Conservation (phyloP, 148 eudicot genomes). For the Rhododendron vialii region DNA sequence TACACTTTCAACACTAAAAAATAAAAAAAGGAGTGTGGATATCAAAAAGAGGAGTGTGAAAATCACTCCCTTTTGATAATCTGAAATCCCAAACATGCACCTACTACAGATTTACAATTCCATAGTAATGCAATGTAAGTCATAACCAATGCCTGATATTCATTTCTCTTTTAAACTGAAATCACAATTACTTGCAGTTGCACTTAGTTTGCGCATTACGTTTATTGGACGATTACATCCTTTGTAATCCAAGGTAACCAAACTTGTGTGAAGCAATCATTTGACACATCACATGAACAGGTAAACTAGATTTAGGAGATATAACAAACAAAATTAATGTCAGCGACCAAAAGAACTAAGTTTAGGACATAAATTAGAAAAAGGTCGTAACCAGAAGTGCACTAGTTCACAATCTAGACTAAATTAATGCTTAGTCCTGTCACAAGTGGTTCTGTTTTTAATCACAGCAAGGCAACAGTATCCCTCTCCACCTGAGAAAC, state of each 20-base stretch:
- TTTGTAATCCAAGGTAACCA: background rate
- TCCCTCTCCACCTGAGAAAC: background rate
- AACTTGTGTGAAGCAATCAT: background rate
- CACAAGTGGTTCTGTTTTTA: background rate
- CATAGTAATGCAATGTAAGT: background rate
- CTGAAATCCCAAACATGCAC: background rate
- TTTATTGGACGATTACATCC: background rate
- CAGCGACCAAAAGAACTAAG: background rate
- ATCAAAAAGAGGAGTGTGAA: too few relatives aligned
- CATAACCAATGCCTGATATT: background rate
- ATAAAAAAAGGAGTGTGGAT: too few relatives aligned
- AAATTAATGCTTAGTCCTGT: background rate
- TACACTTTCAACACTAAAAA: too few relatives aligned
- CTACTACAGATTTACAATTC: background rate
- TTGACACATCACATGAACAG: background rate
- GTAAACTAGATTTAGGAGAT: background rate
- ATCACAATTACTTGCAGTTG: background rate
- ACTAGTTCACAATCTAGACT: background rate
- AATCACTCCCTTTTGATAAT: background rate
- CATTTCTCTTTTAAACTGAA: background rate
- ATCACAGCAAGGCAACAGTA: background rate
- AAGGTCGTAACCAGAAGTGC: background rate
- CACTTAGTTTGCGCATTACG: background rate
- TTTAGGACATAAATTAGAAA: background rate
- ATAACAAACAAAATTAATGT: background rate